A percentile compares a stretch with the other conserved stretches of the same genome.
Conservation (phyloP, 2,329 filamentous ascomycete species). For the Fusarium vanettenii region DNA sequence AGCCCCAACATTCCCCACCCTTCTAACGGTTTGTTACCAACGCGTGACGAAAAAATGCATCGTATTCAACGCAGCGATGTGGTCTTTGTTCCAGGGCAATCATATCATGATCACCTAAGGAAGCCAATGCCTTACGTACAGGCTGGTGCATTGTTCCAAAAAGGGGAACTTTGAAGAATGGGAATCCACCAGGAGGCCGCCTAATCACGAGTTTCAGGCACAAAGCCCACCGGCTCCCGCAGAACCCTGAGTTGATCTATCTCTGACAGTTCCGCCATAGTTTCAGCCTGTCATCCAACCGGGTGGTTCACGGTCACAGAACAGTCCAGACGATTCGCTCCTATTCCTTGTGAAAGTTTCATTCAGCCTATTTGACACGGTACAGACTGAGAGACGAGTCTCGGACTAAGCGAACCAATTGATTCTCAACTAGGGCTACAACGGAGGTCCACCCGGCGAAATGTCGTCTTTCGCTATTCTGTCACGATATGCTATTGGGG, state of each 20-base stretch:
- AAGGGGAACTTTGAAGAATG: constrained; percentile 1
- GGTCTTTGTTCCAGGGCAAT: constrained; percentile 6
- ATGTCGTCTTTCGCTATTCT: constrained; percentile 15
- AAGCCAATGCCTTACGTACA: not conserved
- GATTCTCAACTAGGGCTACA: not conserved
- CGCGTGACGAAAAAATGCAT: constrained; percentile 34
- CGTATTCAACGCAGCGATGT: constrained; percentile 5
- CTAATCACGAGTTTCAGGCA: constrained; percentile 10
- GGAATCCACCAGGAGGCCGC: not conserved
- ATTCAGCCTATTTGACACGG: not conserved
- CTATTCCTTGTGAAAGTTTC: not conserved
- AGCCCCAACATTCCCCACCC: constrained; percentile 33
- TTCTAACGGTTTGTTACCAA: constrained; percentile 13
- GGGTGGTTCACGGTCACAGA: not conserved
- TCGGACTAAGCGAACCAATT: constrained; percentile 29
- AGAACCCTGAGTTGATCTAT: constrained; percentile 7
- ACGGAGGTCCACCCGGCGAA: constrained; percentile 22
- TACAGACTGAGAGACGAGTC: not conserved
- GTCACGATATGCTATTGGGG: constrained; percentile 16
- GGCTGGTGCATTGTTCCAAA: not conserved
- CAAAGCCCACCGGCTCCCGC: not conserved
- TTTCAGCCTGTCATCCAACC: not conserved
- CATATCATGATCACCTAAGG: constrained; percentile 28
- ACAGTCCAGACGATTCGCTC: not conserved
- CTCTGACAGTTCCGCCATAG: not conserved